These are phyloP conservation scores for Crithidia sp. DNA, from an alignment of 208 protist species.

Conservation along the genomic window DNA sequence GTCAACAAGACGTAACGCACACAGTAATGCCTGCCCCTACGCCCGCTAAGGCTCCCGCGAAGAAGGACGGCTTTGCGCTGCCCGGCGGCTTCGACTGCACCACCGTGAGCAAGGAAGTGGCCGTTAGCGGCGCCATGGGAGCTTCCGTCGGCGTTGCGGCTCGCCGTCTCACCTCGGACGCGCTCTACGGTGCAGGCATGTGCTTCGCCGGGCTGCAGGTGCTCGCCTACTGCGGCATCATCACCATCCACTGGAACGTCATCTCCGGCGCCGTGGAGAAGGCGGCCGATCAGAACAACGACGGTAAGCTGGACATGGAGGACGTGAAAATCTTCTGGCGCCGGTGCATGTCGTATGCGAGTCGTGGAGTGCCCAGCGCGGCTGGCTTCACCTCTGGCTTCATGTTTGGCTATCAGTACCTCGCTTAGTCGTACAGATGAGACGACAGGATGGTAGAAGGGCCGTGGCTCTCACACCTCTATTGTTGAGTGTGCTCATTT, in stretches of 20 bases:
- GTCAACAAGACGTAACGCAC: too few species aligned
- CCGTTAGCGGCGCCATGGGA: conserved; percentile 56
- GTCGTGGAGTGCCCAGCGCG: conserved; percentile 48
- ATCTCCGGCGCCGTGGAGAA: conserved; percentile 47
- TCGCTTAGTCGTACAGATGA: conserved; percentile 29
- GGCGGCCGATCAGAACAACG: conserved; percentile 53
- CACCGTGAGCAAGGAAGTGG: conserved; percentile 37
- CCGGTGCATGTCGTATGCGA: conserved; percentile 38
- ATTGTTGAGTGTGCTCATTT: conserved; percentile 2
- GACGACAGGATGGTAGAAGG: background rate
- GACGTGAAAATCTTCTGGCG: conserved; percentile 61
- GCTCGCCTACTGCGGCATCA: conserved; percentile 64
- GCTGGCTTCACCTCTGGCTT: conserved; percentile 67
- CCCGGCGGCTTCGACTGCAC: conserved; percentile 2
- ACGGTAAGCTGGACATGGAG: conserved; percentile 54
- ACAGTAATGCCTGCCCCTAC: background rate
- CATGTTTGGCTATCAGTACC: conserved; percentile 52
- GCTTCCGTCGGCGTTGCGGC: conserved; percentile 51
- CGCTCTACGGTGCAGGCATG: conserved; percentile 63
- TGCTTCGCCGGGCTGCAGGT: conserved; percentile 61
- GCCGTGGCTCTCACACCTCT: background rate
- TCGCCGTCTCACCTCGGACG: conserved; percentile 55
- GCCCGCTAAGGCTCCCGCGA: conserved; percentile 10
- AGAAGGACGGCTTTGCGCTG: background rate
- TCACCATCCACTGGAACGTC: conserved; percentile 67